Base-by-base conservation (phyloP, 345 rosid species). In the Populus nigra region DNA sequence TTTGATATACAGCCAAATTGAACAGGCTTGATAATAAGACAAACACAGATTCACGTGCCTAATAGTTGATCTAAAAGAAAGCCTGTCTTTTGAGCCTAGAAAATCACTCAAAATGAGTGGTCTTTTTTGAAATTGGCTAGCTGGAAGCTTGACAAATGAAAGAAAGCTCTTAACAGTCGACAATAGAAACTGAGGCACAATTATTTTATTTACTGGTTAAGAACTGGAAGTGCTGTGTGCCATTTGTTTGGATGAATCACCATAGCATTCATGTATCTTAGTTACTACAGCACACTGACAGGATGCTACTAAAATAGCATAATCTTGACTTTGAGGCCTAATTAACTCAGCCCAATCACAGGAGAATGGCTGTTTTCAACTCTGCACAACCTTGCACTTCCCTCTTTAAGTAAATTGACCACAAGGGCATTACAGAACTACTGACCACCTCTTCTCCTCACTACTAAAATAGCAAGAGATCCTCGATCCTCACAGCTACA, bases 311-410 rank as follows among this genome's bases (percentile, higher is more conserved):
- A 53, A 20, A 17, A 33, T 33, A 33, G 59, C 7, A 2, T 53
- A 6, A 17, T n/a, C 23, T 47, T 59, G 70, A 50, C 17, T 69
- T 61, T 7, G 0, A 9, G 33, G 71, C 43, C 35, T 27, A 59
- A 22, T 69, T 23, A 53, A 76, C 79, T 65, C 8, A 20, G n/a
- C 35, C 35, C 35, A 33, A 33, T 49, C 83, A 59, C 79, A 71
- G 67, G 77, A 45, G 67, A 25, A 63, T 16, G 35, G 35, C 31
- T 31, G 16, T 65, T 31, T 0, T 57, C 13, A 57, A n/a, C 27
- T 5, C 63, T n/a, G 27, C 27, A 57, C 63, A 57, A n/a, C 5
- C 63, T n/a, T 57, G 29, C 13, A n/a, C 27, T n/a, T n/a, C 63
- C 63, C 29, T 57, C 3, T 57, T 9, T 57, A 1, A 9, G 27